Evolutionary conservation across 2,329 filamentous ascomycete species (phyloP).

Genomic region (Aspergillus sp.): DNA sequence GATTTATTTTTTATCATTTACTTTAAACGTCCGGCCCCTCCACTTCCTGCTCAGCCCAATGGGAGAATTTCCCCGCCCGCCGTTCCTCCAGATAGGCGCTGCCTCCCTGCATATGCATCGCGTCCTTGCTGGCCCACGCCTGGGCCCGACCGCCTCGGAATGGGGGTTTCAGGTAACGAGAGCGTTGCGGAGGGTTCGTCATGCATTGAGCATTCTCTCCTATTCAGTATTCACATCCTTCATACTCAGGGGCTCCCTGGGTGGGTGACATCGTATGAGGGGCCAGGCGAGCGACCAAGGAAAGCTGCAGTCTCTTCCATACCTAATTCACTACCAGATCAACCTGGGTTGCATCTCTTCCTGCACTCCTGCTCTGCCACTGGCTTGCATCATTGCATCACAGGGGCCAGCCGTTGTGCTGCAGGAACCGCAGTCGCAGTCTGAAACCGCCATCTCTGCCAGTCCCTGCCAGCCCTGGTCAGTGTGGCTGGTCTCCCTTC

Average conservation of each 20-base stretch:
- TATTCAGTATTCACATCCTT: background rate
- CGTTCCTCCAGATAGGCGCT: background rate
- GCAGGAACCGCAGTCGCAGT: constrained; percentile 9
- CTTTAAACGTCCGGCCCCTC: constrained; percentile 5
- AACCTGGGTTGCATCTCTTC: too few relatives aligned
- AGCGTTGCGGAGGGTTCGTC: background rate
- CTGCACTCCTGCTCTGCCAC: too few relatives aligned
- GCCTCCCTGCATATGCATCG: constrained; percentile 1
- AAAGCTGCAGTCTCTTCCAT: background rate
- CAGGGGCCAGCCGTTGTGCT: constrained; percentile 5
- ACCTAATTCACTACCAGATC: background rate
- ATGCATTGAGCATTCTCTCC: too few relatives aligned
- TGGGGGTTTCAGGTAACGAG: constrained; percentile 2
- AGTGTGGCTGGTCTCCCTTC: background rate
- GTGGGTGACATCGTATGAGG: background rate
- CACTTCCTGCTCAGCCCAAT: constrained; percentile 11
- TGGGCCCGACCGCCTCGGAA: constrained; percentile 7
- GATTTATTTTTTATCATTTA: background rate
- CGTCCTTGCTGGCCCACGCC: constrained; percentile 8
- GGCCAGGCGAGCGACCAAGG: too few relatives aligned
- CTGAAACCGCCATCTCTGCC: constrained; percentile 1
- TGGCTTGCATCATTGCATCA: background rate
- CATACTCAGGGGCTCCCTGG: background rate
- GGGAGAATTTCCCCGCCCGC: constrained; percentile 12
- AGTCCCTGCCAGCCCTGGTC: too few relatives aligned